Evolutionary conservation across 2,329 filamentous ascomycete species (phyloP).

Genomic region (Elsinoe australis): DNA sequence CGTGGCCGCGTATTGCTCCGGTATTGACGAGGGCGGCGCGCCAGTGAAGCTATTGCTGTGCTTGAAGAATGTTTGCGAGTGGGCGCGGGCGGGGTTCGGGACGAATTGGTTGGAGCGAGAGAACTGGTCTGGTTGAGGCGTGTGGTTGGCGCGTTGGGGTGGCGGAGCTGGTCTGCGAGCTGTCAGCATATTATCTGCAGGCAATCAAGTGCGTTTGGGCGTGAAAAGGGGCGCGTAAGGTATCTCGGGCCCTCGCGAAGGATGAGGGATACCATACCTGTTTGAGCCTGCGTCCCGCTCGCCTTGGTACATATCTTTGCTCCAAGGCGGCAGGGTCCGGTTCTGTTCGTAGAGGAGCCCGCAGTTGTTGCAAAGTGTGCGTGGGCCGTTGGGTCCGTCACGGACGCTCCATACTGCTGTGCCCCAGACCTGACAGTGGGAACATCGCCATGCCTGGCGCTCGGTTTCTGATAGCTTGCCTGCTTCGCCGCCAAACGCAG

Average conservation of each 20-base stretch:
- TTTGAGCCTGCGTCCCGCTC: slow-evolving; percentile 34
- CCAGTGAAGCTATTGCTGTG: slow-evolving; percentile 6
- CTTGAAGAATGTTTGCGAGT: slow-evolving; percentile 12
- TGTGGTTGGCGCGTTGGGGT: not conserved
- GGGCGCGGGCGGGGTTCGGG: slow-evolving; percentile 18
- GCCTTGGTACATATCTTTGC: slow-evolving; percentile 56
- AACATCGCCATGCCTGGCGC: slow-evolving; percentile 75
- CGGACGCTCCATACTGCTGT: slow-evolving; percentile 89
- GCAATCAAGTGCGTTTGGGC: not conserved
- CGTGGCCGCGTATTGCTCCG: slow-evolving; percentile 21
- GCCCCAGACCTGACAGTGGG: slow-evolving; percentile 81
- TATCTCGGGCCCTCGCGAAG: no score
- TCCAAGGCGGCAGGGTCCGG: slow-evolving; percentile 71
- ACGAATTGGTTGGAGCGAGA: slow-evolving; percentile 20
- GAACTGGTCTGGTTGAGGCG: slow-evolving; percentile 27
- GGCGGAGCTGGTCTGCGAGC: not conserved
- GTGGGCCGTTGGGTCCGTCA: slow-evolving; percentile 77
- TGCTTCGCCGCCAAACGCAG: slow-evolving; percentile 59
- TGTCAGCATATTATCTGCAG: not conserved
- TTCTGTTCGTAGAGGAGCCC: slow-evolving; percentile 83
- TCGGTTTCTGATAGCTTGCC: slow-evolving; percentile 64
- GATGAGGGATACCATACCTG: no score
- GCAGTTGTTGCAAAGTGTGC: slow-evolving; percentile 87
- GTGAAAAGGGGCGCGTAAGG: no score
- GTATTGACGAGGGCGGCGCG: slow-evolving; percentile 16